Evolutionary conservation across 1,139 yeast species (phyloP).

Genomic region (Candida mesenterica): DNA sequence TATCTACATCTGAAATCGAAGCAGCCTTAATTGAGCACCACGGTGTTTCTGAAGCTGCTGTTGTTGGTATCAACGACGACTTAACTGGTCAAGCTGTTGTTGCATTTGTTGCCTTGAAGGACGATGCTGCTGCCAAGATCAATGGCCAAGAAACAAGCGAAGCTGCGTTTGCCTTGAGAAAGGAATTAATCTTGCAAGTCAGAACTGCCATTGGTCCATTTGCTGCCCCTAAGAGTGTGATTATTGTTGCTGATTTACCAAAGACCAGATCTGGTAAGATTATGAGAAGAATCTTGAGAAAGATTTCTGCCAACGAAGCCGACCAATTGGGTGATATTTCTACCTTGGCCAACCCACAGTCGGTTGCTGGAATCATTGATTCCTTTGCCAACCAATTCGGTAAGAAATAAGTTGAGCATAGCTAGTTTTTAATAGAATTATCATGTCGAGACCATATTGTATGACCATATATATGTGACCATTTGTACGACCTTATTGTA

Average conservation of each 20-base stretch:
- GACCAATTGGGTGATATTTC: constrained; percentile 92
- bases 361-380: constrained; percentile 72
- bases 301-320: constrained; percentile 84
- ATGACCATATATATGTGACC: no score
- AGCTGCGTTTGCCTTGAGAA: constrained; percentile 62
- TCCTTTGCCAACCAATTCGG: constrained; percentile 51
- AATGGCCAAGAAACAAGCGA: constrained; percentile 48
- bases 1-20: constrained; percentile 96
- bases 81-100: constrained; percentile 97
- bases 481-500: no score
- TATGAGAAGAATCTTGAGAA: constrained; percentile 96
- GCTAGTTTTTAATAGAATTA: no score
- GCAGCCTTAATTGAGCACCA: constrained; percentile 81
- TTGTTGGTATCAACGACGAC: constrained; percentile 91
- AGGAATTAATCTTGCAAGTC: constrained; percentile 80
- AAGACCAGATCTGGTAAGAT: constrained; percentile 98
- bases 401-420: constrained; percentile 35
- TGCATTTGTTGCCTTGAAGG: constrained; percentile 88
- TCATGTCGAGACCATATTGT: no score
- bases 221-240: constrained; percentile 94
- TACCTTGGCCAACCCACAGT: constrained; percentile 84
- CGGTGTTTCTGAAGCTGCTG: constrained; percentile 89
- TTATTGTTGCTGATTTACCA: constrained; percentile 88
- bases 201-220: constrained; percentile 96
- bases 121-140: constrained; percentile 40